Evolutionary conservation across 1,284 basidiomycete genomes (phyloP).

Genomic region (Cystobasidium sp.): DNA sequence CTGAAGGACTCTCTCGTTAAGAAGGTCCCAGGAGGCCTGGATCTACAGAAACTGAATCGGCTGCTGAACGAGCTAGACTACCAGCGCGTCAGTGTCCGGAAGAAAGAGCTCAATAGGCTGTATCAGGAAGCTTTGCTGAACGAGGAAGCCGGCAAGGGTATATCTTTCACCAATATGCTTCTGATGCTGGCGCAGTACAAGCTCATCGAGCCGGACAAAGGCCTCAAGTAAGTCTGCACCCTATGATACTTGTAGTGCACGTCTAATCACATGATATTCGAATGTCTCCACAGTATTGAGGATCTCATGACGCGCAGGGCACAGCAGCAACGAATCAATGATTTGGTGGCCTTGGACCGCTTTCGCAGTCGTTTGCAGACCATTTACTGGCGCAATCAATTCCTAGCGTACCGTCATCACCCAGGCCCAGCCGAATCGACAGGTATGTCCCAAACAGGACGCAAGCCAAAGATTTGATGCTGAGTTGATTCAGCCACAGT

Average conservation of each 20-base stretch:
- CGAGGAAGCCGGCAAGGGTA: conserved; percentile 73
- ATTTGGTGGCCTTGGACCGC: conserved; percentile 80
- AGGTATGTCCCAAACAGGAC: neutral
- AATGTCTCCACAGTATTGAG: conserved; percentile 65
- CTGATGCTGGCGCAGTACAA: conserved; percentile 87
- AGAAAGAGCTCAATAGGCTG: conserved; percentile 72
- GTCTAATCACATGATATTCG: neutral
- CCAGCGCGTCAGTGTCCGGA: conserved; percentile 66
- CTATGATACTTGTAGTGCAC: too few species aligned
- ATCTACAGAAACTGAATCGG: conserved; percentile 67
- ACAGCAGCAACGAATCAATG: conserved; percentile 76
- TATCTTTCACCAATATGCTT: conserved; percentile 91
- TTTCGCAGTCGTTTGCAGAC: conserved; percentile 77
- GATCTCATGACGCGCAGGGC: conserved; percentile 77
- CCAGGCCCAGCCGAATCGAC: neutral
- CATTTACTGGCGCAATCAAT: conserved; percentile 73
- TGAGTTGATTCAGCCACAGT: too few species aligned
- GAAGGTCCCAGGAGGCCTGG: conserved; percentile 62
- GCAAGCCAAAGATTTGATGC: too few species aligned
- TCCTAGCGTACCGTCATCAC: conserved; percentile 62
- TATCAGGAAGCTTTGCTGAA: conserved; percentile 83
- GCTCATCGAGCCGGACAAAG: conserved; percentile 84
- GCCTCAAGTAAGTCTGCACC: conserved; percentile 69
- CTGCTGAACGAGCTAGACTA: conserved; percentile 71
- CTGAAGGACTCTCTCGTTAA: neutral